Evolutionary conservation across 2,329 filamentous ascomycete species (phyloP), one percentile per base, ranked within the genome.

Genomic region (Aspergillus hortae): DNA sequence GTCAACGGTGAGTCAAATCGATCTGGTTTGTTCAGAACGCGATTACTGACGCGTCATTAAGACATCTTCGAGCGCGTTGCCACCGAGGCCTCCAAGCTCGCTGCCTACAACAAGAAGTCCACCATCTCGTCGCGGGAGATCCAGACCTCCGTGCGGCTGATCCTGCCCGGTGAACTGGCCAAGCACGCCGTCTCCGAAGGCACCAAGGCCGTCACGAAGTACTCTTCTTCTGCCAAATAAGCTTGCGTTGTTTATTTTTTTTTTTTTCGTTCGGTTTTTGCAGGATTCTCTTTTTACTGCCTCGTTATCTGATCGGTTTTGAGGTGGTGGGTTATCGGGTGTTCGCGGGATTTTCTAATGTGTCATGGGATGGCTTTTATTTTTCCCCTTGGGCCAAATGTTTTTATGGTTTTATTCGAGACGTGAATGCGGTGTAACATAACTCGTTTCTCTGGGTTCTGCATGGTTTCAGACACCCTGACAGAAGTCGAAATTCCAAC

Each of bases 21-120:
- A 2, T 3, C 9, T 19, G 1, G 4, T 35, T 15, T 1, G 4
- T 32, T 30, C 2, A 3, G 4, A 7, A 9, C 6, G 30, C n/a
- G 14, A 15, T 23, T 25, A 11, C 32, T 42, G 17, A 43, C 11
- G 41, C 51, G 9, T 21, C 4, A 50, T 36, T n/a, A 56, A 94
- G 91, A 99, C 71, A 99, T 99, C 75, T 99, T 99, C 76, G 94
- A 99, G 87, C 92, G 94, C 67, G 92, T 99, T 66, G 94, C 94
- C 61, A 96, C 94, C 54, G 94, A 99, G 80, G 94, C 94, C 48
- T 96, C 90, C 74, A 99, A 99, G 88, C 88, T 99, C 57, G 94
- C 94, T 66, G 94, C 94, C 60, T 99, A 99, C 85, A 99, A 99
- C 88, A 99, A 97, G 89, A 99, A 99, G 85, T 97, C 92, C 47